Percentiles rank a stretch among this genome's conserved stretches.
phyloP scores from a whole-genome alignment of 805 yeast genomes.

The Yamadazyma kitorensis region DNA sequence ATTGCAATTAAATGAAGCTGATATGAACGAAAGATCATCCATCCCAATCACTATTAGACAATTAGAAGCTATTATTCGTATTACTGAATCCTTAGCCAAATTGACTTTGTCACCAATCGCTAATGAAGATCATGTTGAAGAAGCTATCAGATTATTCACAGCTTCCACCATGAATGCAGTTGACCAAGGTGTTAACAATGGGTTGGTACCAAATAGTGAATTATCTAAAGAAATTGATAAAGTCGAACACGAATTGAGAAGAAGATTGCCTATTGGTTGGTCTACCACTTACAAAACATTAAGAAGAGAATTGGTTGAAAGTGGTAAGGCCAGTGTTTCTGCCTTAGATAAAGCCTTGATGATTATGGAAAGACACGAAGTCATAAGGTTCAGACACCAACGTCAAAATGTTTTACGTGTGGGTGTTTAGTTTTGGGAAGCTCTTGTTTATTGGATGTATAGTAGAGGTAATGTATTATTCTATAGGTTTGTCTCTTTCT shows the following conservation, averaged over 20 bases:
- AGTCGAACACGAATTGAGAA: slow-evolving; percentile 81
- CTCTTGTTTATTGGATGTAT: background rate
- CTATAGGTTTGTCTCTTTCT: background rate
- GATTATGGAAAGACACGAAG: slow-evolving; percentile 81
- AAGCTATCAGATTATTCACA: slow-evolving; percentile 88
- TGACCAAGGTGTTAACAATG: slow-evolving; percentile 53
- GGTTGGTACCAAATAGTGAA: slow-evolving; percentile 50
- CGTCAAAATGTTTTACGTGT: slow-evolving; percentile 75
- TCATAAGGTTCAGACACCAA: slow-evolving; percentile 85
- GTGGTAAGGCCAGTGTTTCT: slow-evolving; percentile 57
- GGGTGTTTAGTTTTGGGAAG: slow-evolving; percentile 52
- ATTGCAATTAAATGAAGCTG: slow-evolving; percentile 75
- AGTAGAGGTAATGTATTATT: background rate
- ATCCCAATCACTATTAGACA: slow-evolving; percentile 98
- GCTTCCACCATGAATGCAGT: slow-evolving; percentile 99
- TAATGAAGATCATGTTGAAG: slow-evolving; percentile 85
- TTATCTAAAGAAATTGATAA: slow-evolving; percentile 67
- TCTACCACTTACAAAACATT: slow-evolving; percentile 84
- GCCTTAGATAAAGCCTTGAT: slow-evolving; percentile 82
- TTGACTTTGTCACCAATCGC: slow-evolving; percentile 80
- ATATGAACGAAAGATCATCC: slow-evolving; percentile 84
- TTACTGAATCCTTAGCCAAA: slow-evolving; percentile 91
- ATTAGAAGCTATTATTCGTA: slow-evolving; percentile 94
- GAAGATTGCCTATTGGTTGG: slow-evolving; percentile 95
- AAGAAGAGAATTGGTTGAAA: slow-evolving; percentile 75